phyloP scores from a whole-genome alignment of 2,329 filamentous ascomycete genomes.

The Arthroderma sp. region DNA sequence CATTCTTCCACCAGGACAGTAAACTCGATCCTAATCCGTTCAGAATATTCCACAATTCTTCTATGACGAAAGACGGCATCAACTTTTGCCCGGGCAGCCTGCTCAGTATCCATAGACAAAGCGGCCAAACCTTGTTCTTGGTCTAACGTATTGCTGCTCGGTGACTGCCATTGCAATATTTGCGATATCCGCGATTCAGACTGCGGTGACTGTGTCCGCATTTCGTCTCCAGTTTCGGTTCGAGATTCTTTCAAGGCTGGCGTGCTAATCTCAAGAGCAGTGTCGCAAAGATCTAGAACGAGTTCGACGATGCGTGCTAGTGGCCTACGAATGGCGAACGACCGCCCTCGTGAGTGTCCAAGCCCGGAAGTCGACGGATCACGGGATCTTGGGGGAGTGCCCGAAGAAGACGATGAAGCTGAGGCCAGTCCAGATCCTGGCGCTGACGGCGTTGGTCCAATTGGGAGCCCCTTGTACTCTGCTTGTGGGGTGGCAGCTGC shows the following conservation, averaged over 20 bases:
- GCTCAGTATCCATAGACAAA: conserved; percentile 82
- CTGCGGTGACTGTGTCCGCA: conserved; percentile 86
- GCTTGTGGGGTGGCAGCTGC: conserved; percentile 47
- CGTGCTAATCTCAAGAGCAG: conserved; percentile 84
- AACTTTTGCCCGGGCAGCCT: conserved; percentile 71
- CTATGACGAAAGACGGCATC: conserved; percentile 86
- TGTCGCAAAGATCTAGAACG: conserved; percentile 88
- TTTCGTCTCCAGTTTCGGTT: conserved; percentile 52
- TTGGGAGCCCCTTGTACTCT: conserved; percentile 78
- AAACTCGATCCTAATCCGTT: conserved; percentile 89
- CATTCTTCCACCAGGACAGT: conserved; percentile 88
- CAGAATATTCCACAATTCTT: conserved; percentile 86
- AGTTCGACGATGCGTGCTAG: conserved; percentile 89
- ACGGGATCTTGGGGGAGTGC: conserved; percentile 51
- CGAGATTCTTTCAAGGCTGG: conserved; percentile 80
- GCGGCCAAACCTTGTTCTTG: conserved; percentile 82
- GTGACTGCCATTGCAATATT: conserved; percentile 92
- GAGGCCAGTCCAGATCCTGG: conserved; percentile 61
- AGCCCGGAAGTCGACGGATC: conserved; percentile 54
- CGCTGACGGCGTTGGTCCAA: conserved; percentile 58
- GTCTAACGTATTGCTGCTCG: conserved; percentile 77
- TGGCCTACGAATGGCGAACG: conserved; percentile 81
- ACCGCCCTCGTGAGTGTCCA: conserved; percentile 67
- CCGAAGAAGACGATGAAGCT: conserved; percentile 55
- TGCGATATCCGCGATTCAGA: conserved; percentile 92